Evolutionary conservation across 352 stramenopile species (phyloP).

Genomic region (Blastocystis sp.): DNA sequence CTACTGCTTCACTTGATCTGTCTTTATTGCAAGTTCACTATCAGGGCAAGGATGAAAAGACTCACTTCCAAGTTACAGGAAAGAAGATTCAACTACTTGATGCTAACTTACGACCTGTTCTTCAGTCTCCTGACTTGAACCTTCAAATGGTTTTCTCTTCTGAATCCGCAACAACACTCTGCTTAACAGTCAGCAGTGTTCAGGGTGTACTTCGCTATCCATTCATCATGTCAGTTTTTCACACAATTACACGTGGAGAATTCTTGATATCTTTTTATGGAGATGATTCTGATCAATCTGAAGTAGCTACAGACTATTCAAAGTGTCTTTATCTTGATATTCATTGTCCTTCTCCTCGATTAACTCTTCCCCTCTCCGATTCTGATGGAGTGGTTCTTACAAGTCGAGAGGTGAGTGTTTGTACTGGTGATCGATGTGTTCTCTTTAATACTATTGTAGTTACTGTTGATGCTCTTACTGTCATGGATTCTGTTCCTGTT

Average conservation of each 20-base stretch:
- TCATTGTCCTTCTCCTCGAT: neutral
- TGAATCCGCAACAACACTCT: neutral
- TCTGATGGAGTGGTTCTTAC: neutral
- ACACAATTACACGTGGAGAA: neutral
- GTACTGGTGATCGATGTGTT: neutral
- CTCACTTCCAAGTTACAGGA: neutral
- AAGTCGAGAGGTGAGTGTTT: neutral
- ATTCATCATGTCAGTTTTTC: neutral
- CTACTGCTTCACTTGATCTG: neutral
- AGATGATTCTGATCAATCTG: neutral
- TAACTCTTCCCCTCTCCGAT: neutral
- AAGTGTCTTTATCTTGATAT: neutral
- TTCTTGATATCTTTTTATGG: neutral
- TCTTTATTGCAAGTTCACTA: neutral
- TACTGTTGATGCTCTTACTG: neutral
- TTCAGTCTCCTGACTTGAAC: neutral
- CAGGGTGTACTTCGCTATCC: neutral
- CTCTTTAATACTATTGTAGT: constrained; percentile 16
- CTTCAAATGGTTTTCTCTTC: neutral
- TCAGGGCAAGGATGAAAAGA: neutral
- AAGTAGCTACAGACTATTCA: neutral
- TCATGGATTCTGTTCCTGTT: neutral
- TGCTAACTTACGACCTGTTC: neutral
- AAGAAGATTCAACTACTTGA: neutral
- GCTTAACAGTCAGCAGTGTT: neutral